A percentile compares a stretch with the other conserved stretches of the same genome.
Evolutionary conservation across 306 rosid species (phyloP).

Genomic region (Geum urbanum): DNA sequence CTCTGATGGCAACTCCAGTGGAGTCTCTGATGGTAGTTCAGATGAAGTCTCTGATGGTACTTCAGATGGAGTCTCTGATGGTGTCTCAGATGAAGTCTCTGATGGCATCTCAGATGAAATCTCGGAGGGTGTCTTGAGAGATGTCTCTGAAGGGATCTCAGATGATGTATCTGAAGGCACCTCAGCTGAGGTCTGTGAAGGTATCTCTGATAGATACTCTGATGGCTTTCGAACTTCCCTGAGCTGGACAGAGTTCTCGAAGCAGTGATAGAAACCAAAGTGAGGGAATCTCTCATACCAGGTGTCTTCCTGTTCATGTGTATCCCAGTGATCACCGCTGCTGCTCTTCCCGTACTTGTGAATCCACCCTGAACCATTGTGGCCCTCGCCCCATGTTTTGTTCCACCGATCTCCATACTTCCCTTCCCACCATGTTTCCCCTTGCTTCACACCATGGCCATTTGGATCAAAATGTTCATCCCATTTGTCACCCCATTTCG

Average conservation of each 20-base stretch:
- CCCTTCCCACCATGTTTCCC: slow-evolving; percentile 97
- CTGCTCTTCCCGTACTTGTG: slow-evolving; percentile 96
- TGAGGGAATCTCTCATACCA: slow-evolving; percentile 95
- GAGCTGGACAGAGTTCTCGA: slow-evolving; percentile 80
- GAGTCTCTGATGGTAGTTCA: not conserved
- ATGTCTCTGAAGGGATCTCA: not conserved
- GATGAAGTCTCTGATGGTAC: not conserved
- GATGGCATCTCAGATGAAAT: not conserved
- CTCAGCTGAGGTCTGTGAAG: slow-evolving; percentile 20
- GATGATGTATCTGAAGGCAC: not conserved
- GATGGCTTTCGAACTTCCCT: slow-evolving; percentile 72
- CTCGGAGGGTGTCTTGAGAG: not conserved
- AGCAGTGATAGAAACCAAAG: slow-evolving; percentile 79
- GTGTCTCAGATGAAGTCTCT: not conserved
- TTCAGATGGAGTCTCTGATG: slow-evolving; percentile 10
- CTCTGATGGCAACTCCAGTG: slow-evolving; percentile 11
- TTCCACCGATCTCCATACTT: slow-evolving; percentile 80
- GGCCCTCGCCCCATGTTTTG: slow-evolving; percentile 93
- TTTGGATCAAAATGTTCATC: slow-evolving; percentile 79
- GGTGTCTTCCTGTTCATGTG: slow-evolving; percentile 69
- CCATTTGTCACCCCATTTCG: slow-evolving; percentile 99
- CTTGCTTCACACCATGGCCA: slow-evolving; percentile 73
- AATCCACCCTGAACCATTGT: slow-evolving; percentile 87
- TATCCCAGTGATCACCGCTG: slow-evolving; percentile 98
- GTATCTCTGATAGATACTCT: slow-evolving; percentile 17